Percentiles rank a stretch among this genome's conserved stretches.
Conservation (phyloP, 495 filamentous ascomycete genomes). For the Neurospora terricola region DNA sequence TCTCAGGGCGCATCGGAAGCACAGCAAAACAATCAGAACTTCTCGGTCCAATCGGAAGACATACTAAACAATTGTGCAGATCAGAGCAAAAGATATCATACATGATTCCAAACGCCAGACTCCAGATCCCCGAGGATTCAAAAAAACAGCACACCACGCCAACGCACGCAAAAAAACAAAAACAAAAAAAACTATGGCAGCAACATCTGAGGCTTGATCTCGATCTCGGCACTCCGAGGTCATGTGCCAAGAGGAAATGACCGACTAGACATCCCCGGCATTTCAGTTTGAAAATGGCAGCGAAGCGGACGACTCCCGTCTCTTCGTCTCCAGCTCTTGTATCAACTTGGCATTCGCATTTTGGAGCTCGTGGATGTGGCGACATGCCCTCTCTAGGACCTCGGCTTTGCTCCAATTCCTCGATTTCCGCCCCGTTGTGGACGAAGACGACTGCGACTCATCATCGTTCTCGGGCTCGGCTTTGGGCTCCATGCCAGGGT, state of each 20-base stretch:
- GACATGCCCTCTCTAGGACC: slow-evolving; percentile 17
- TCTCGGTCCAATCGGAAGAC: neutral
- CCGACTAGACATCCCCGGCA: neutral
- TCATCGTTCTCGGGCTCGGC: neutral
- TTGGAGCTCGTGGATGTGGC: slow-evolving; percentile 7
- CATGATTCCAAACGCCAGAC: neutral
- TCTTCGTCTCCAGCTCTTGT: neutral
- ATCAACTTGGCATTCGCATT: neutral
- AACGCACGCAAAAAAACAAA: neutral
- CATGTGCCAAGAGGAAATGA: neutral
- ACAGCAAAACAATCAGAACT: neutral
- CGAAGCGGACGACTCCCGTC: neutral
- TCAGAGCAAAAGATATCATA: neutral
- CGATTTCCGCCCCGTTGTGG: neutral
- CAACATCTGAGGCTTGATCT: neutral
- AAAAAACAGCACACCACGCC: neutral
- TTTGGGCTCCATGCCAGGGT: neutral
- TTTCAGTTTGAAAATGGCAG: neutral
- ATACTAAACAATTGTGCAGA: neutral
- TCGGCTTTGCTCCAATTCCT: slow-evolving; percentile 19
- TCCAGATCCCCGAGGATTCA: neutral
- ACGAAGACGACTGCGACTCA: neutral
- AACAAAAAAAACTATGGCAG: neutral
- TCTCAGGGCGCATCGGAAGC: neutral
- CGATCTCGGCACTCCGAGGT: neutral